phyloP scores from a whole-genome alignment of 2,329 filamentous ascomycete species.

The Albophoma yamanashiensis region DNA sequence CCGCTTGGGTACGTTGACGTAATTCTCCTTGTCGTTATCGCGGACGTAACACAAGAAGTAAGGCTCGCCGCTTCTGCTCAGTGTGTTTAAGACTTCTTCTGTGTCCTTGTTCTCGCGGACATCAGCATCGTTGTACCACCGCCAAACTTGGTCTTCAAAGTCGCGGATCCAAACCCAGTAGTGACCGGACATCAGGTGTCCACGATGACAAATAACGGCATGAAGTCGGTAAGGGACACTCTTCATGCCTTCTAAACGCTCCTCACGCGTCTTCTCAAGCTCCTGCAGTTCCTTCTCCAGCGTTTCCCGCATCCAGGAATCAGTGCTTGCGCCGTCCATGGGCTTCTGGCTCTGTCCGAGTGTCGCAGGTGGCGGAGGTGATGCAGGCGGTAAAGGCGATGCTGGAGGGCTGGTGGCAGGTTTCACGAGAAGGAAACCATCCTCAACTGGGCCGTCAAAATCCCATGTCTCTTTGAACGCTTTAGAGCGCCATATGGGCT shows the following conservation, averaged over 20 bases:
- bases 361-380: background rate
- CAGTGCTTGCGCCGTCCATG: constrained; percentile 12
- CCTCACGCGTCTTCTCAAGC: constrained; percentile 15
- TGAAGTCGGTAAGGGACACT: constrained; percentile 72
- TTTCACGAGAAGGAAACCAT: constrained; percentile 21
- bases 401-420: background rate
- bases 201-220: constrained; percentile 86
- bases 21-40: constrained; percentile 48
- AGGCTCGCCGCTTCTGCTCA: constrained; percentile 62
- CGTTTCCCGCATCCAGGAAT: constrained; percentile 28
- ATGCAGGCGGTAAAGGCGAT: background rate
- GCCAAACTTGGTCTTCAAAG: constrained; percentile 72
- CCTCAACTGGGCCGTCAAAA: constrained; percentile 26
- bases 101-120: constrained; percentile 60
- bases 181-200: constrained; percentile 64
- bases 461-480: constrained; percentile 20
- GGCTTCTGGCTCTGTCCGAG: constrained; percentile 3
- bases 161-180: constrained; percentile 98
- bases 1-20: constrained; percentile 35
- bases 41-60: constrained; percentile 79
- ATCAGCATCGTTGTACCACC: constrained; percentile 84
- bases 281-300: constrained; percentile 28
- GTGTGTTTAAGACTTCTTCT: constrained; percentile 56
- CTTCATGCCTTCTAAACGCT: constrained; percentile 38
- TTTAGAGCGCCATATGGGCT: background rate